phyloP scores from a whole-genome alignment of 805 yeast species.

The Hemisphaericaspora nanyangensis region DNA sequence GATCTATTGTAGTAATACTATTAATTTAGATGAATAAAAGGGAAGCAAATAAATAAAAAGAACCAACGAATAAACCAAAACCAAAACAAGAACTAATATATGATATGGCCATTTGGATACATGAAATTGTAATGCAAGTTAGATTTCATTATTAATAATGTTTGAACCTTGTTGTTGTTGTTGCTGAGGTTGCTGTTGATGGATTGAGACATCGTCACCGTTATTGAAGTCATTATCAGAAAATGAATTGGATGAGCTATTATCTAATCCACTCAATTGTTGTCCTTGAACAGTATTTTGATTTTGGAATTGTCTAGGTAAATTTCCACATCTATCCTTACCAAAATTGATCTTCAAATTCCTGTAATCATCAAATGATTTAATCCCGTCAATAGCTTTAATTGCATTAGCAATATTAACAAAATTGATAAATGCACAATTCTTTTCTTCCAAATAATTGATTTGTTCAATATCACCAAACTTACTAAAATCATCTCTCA shows the following conservation, averaged over 20 bases:
- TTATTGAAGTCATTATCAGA: conserved; percentile 2
- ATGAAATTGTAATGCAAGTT: too few species aligned
- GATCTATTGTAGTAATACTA: too few species aligned
- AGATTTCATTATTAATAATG: background rate
- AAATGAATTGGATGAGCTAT: conserved; percentile 7
- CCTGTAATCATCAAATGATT: conserved; percentile 60
- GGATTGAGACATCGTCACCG: background rate
- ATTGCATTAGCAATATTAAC: conserved; percentile 89
- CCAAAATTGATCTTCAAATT: conserved; percentile 85
- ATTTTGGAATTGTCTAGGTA: conserved; percentile 70
- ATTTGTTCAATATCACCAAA: conserved; percentile 96
- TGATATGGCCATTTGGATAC: too few species aligned
- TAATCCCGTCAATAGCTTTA: conserved; percentile 87
- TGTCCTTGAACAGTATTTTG: conserved; percentile 9
- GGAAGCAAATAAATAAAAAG: too few species aligned
- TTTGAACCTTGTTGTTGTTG: conserved; percentile 2
- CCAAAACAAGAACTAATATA: too few species aligned
- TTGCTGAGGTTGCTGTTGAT: conserved; percentile 4
- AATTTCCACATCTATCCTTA: conserved; percentile 91
- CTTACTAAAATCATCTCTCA: conserved; percentile 69
- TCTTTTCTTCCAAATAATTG: conserved; percentile 76
- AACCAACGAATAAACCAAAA: too few species aligned
- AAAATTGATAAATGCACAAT: conserved; percentile 89
- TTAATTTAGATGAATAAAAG: too few species aligned
- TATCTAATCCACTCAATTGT: conserved; percentile 6